Conservation (phyloP, 1,284 basidiomycete genomes). For the Amylostereum areolatum region DNA sequence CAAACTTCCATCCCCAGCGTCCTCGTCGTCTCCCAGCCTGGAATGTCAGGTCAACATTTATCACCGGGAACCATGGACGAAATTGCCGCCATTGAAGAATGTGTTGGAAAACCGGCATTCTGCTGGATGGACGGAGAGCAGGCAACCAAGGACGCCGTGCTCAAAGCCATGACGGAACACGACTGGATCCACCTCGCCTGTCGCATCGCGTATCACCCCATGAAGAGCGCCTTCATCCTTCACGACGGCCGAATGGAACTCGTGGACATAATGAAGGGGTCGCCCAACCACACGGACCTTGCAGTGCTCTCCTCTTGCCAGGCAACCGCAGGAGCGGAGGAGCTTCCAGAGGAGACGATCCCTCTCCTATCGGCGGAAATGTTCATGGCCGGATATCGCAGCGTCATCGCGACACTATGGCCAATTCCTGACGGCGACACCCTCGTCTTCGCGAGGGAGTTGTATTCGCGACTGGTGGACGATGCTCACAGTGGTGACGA, state of each 20-base stretch:
- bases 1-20: no score
- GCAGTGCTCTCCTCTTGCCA: background rate
- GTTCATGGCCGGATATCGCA: background rate
- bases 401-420: background rate
- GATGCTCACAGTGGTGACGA: background rate
- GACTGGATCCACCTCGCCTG: background rate
- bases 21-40: conserved; percentile 4
- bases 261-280: background rate
- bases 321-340: background rate
- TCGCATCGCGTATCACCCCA: background rate
- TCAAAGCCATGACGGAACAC: background rate
- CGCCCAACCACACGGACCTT: background rate
- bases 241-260: background rate
- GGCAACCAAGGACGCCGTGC: background rate
- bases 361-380: conserved; percentile 5
- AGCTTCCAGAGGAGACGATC: background rate
- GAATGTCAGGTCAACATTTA: background rate
- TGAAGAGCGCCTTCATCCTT: background rate
- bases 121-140: background rate
- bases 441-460: background rate
- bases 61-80: background rate
- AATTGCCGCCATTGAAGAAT: background rate
- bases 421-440: background rate
- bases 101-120: conserved; percentile 11
- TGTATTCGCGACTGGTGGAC: background rate